Evolutionary conservation across 495 filamentous ascomycete genomes (phyloP).

Genomic region (Talaromyces nanjingensis): DNA sequence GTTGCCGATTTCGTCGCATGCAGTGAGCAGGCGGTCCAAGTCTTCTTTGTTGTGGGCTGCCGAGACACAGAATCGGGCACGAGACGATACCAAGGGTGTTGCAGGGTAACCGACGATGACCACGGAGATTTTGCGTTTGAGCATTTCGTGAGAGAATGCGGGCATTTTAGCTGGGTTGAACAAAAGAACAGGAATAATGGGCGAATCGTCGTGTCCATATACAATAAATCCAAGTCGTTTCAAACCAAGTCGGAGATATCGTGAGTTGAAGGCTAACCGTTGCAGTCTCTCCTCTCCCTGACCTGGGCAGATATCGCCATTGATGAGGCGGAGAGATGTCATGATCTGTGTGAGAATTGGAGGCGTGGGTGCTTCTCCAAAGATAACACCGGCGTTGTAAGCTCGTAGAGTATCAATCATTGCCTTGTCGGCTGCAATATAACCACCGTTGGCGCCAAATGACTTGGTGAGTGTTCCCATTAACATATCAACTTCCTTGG

Average conservation of each 20-base stretch:
- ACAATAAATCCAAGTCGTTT: slow-evolving; percentile 97
- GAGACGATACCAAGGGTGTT: slow-evolving; percentile 90
- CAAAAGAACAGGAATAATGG: slow-evolving; percentile 87
- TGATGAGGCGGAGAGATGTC: slow-evolving; percentile 76
- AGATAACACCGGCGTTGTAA: slow-evolving; percentile 79
- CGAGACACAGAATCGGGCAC: slow-evolving; percentile 91
- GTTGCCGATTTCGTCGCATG: slow-evolving; percentile 90
- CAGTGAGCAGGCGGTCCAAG: slow-evolving; percentile 79
- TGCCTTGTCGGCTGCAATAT: slow-evolving; percentile 81
- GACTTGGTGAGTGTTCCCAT: slow-evolving; percentile 99
- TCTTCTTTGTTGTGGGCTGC: slow-evolving; percentile 98
- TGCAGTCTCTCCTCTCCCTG: slow-evolving; percentile 95
- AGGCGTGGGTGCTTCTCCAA: slow-evolving; percentile 81
- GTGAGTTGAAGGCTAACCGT: slow-evolving; percentile 95
- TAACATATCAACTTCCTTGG: slow-evolving; percentile 83
- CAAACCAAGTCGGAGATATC: slow-evolving; percentile 91
- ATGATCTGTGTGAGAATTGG: slow-evolving; percentile 84
- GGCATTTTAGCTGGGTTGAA: slow-evolving; percentile 98
- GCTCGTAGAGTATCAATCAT: slow-evolving; percentile 86
- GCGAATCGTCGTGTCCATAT: slow-evolving; percentile 94
- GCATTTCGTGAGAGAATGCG: slow-evolving; percentile 97
- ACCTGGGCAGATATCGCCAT: slow-evolving; percentile 76
- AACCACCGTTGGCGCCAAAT: slow-evolving; percentile 96
- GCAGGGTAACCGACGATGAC: slow-evolving; percentile 97
- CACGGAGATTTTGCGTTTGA: slow-evolving; percentile 94